Conservation (phyloP, 202 grass and related monocot genomes). For the Miscanthus sacchariflorus region DNA sequence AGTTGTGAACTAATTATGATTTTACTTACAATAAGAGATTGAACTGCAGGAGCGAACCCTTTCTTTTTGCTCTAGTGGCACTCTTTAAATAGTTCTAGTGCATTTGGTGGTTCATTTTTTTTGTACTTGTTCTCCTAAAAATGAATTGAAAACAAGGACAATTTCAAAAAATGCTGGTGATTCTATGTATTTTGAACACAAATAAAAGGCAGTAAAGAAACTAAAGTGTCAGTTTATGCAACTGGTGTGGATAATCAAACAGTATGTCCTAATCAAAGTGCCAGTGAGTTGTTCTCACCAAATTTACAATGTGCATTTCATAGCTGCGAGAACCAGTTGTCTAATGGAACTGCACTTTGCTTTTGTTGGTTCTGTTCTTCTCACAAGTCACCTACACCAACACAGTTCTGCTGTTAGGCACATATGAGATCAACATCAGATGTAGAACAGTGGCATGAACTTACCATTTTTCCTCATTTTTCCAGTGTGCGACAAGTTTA, state of each 20-base stretch:
- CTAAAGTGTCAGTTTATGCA: not conserved
- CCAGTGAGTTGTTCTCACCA: too few relatives aligned
- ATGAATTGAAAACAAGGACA: not conserved
- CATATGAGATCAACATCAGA: too few relatives aligned
- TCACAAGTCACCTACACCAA: not conserved
- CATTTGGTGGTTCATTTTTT: not conserved
- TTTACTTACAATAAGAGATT: not conserved
- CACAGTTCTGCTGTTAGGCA: not conserved
- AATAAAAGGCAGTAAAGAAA: not conserved
- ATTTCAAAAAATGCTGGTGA: not conserved
- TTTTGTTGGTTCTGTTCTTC: not conserved
- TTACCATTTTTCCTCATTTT: too few relatives aligned
- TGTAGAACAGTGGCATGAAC: too few relatives aligned
- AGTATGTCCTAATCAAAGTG: too few relatives aligned
- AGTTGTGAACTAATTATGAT: not conserved
- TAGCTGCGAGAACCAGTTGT: not conserved
- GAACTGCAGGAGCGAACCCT: not conserved
- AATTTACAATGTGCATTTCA: not conserved
- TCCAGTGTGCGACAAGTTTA: too few relatives aligned
- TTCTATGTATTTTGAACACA: not conserved
- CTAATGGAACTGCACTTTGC: not conserved
- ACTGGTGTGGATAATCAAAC: not conserved
- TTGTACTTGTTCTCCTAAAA: not conserved
- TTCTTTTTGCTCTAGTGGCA: not conserved
- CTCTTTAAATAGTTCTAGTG: not conserved